Evolutionary conservation across 2,329 filamentous ascomycete genomes (phyloP).

Genomic region (Exophiala sideris): DNA sequence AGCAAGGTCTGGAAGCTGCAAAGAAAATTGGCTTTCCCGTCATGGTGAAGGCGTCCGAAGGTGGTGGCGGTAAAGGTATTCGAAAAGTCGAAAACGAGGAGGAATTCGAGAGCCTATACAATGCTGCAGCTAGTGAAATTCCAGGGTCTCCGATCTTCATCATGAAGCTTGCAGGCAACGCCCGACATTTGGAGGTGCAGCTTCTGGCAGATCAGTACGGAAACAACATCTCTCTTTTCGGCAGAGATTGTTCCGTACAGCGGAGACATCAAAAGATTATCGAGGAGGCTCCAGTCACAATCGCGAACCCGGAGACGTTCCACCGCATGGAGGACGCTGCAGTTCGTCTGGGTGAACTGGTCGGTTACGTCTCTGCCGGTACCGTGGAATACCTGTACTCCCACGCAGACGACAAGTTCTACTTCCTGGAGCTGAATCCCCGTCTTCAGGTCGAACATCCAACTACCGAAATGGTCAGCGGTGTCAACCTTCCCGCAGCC

Average conservation of each 20-base stretch:
- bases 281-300: conserved; percentile 95
- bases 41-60: conserved; percentile 99
- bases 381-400: conserved; percentile 99
- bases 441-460: conserved; percentile 99
- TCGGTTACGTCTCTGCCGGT: conserved; percentile 97
- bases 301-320: conserved; percentile 86
- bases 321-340: conserved; percentile 94
- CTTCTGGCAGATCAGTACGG: conserved; percentile 97
- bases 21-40: conserved; percentile 94
- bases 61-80: conserved; percentile 98
- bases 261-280: conserved; percentile 99
- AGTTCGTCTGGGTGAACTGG: conserved; percentile 85
- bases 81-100: conserved; percentile 87
- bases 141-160: conserved; percentile 99
- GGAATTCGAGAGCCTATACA: conserved; percentile 82
- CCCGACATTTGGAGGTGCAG: conserved; percentile 95
- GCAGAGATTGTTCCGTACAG: conserved; percentile 97
- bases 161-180: conserved; percentile 98
- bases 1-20: conserved; percentile 85
- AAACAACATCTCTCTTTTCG: conserved; percentile 98
- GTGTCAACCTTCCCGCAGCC: conserved; percentile 93
- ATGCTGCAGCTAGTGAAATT: conserved; percentile 94
- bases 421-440: conserved; percentile 97
- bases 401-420: conserved; percentile 96
- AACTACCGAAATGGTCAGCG: conserved; percentile 98